Conservation (phyloP, 139 green algal species). For the Coelastrella sp. region DNA sequence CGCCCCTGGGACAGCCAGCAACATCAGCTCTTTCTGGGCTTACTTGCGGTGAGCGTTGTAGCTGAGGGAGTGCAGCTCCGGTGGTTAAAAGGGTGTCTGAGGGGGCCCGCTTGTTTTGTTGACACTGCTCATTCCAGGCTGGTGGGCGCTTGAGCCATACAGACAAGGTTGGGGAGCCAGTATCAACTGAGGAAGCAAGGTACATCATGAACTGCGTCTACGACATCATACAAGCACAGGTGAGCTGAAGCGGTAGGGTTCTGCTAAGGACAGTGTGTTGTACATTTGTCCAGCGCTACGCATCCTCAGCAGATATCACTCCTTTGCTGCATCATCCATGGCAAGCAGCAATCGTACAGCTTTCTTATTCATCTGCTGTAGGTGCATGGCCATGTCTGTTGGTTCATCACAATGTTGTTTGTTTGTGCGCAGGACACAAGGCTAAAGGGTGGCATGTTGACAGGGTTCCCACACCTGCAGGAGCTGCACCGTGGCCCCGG, state of each 20-base stretch:
- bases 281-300: no score
- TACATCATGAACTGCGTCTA: conserved; percentile 44
- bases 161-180: conserved; percentile 86
- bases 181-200: conserved; percentile 75
- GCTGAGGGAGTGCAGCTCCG: no score
- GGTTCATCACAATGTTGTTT: background rate
- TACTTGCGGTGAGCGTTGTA: no score
- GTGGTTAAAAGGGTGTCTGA: background rate
- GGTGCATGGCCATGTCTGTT: background rate
- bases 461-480: conserved; percentile 1
- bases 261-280: background rate
- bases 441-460: background rate
- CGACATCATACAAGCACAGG: conserved; percentile 41
- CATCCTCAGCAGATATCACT: background rate
- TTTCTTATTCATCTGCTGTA: background rate
- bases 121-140: background rate
- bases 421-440: conserved; percentile 18
- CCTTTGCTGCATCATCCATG: background rate
- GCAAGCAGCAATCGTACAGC: background rate
- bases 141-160: conserved; percentile 78
- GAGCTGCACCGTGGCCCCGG: background rate
- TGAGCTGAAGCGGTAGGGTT: background rate
- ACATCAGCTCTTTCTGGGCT: no score
- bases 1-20: no score
- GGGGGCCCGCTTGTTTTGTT: background rate